These are phyloP conservation scores for Cryphonectria japonica DNA, from an alignment of 2,329 filamentous ascomycete species.

Conservation along the genomic window DNA sequence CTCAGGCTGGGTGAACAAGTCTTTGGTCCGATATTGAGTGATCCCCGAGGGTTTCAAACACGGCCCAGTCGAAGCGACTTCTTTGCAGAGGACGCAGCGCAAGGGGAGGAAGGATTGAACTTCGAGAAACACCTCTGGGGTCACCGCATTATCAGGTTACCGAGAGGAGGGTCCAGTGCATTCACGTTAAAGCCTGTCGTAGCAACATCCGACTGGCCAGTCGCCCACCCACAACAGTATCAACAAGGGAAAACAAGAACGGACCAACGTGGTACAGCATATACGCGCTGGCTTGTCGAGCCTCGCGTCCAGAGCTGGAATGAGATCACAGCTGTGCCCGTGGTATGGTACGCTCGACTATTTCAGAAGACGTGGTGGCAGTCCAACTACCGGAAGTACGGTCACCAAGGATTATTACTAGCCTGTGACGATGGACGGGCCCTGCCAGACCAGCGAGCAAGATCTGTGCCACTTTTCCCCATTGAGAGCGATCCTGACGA, in stretches of 20 bases:
- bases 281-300: neutral
- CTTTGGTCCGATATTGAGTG: neutral
- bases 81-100: constrained; percentile 1
- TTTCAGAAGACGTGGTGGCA: constrained; percentile 6
- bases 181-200: neutral
- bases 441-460: neutral
- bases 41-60: neutral
- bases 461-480: neutral
- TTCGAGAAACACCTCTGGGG: constrained; percentile 9
- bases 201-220: neutral
- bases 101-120: constrained; percentile 2
- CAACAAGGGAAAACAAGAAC: neutral
- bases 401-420: neutral
- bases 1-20: neutral
- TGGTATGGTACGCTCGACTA: neutral
- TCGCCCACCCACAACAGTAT: neutral
- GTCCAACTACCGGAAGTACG: neutral
- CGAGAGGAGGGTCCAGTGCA: too few relatives aligned
- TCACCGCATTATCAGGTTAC: neutral
- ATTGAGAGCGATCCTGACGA: neutral
- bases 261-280: neutral
- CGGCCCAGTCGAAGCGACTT: neutral
- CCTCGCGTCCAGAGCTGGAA: constrained; percentile 4
- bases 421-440: neutral
- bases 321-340: neutral